These are phyloP conservation scores for Cudoniella acicularis DNA, from an alignment of 495 filamentous ascomycete genomes.

Conservation along the genomic window DNA sequence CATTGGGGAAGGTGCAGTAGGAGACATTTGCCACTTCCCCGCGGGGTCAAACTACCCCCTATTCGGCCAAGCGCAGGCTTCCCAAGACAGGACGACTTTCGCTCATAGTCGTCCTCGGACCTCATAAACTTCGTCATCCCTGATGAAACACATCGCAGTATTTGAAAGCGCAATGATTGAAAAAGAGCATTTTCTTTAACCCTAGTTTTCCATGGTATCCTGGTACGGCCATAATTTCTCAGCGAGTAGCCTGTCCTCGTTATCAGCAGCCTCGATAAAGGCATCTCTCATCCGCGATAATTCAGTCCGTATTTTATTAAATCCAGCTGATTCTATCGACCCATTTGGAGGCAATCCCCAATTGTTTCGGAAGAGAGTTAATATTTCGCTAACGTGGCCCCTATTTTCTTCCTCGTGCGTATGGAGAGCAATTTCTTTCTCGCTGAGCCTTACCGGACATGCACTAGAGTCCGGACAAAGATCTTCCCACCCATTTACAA, in stretches of 20 bases:
- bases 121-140: too few species aligned
- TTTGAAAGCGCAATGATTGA: too few species aligned
- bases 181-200: too few species aligned
- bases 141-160: too few species aligned
- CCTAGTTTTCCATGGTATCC: too few species aligned
- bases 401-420: slow-evolving; percentile 25
- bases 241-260: slow-evolving; percentile 28
- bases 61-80: too few species aligned
- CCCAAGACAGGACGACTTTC: too few species aligned
- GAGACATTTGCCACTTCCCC: too few species aligned
- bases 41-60: too few species aligned
- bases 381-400: slow-evolving; percentile 9
- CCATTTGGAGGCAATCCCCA: slow-evolving; percentile 18
- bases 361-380: slow-evolving; percentile 17
- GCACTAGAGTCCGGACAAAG: slow-evolving; percentile 20
- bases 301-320: slow-evolving; percentile 13
- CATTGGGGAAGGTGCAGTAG: too few species aligned
- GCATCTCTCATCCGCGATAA: slow-evolving; percentile 25
- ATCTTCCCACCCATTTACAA: slow-evolving; percentile 28
- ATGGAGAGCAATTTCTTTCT: slow-evolving; percentile 29
- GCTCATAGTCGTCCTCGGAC: too few species aligned
- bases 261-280: slow-evolving; percentile 25
- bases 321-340: slow-evolving; percentile 8
- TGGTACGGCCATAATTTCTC: slow-evolving; percentile 36
- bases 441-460: slow-evolving; percentile 34